phyloP scores from a whole-genome alignment of 2,329 filamentous ascomycete genomes.

The Penicillium freii region DNA sequence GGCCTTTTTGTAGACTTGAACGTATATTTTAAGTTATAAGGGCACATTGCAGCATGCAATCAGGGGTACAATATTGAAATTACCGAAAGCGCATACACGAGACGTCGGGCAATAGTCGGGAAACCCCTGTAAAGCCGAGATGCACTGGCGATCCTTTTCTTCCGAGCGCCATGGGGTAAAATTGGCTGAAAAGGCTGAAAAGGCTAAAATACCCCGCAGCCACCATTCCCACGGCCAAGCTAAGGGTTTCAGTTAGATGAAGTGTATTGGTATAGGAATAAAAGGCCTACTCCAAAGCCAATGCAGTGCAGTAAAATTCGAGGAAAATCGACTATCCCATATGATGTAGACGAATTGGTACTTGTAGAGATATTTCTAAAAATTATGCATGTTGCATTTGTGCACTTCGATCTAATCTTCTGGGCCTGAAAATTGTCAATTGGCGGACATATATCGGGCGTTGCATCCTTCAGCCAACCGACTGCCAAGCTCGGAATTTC shows the following conservation, averaged over 20 bases:
- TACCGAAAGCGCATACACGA: slow-evolving; percentile 8
- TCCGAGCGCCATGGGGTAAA: slow-evolving; percentile 24
- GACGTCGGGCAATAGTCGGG: slow-evolving; percentile 10
- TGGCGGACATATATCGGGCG: slow-evolving; percentile 4
- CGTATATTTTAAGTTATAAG: no score
- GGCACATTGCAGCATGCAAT: no score
- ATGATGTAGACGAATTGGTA: background rate
- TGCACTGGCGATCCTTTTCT: slow-evolving; percentile 18
- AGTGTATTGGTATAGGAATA: background rate
- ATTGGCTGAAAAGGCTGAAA: slow-evolving; percentile 7
- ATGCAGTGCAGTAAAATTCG: no score
- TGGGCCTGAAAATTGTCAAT: background rate
- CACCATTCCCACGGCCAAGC: slow-evolving; percentile 17
- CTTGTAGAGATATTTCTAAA: background rate
- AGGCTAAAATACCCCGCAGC: slow-evolving; percentile 17
- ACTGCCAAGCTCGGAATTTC: background rate
- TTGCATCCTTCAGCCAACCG: background rate
- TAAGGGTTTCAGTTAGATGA: background rate
- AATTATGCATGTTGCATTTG: background rate
- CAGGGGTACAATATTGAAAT: slow-evolving; percentile 1
- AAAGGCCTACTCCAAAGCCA: background rate
- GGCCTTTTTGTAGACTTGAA: no score
- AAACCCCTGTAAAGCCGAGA: slow-evolving; percentile 14
- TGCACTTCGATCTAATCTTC: background rate
- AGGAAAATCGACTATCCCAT: background rate